These are phyloP conservation scores for Saccharomycopsis sp. DNA, from an alignment of 805 yeast genomes.

Conservation along the genomic window DNA sequence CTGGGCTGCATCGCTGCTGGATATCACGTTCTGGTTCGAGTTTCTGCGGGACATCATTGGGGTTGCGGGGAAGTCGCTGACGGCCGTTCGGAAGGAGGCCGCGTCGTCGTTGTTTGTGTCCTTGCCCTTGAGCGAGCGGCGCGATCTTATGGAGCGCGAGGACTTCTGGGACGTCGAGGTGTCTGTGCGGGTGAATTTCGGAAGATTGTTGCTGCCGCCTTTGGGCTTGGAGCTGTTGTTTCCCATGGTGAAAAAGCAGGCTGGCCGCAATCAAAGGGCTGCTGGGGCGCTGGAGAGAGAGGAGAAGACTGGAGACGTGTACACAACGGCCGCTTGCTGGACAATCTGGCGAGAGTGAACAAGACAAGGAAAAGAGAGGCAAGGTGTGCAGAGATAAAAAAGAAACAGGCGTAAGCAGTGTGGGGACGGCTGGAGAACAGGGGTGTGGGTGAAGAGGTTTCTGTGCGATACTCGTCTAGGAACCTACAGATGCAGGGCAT, in stretches of 20 bases:
- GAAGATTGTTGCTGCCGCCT: slow-evolving; percentile 24
- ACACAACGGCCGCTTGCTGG: too few relatives aligned
- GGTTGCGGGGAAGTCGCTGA: slow-evolving; percentile 18
- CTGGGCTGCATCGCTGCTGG: background rate
- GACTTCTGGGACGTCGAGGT: slow-evolving; percentile 45
- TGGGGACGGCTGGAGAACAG: too few relatives aligned
- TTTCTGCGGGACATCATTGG: slow-evolving; percentile 21
- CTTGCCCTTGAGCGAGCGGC: slow-evolving; percentile 27
- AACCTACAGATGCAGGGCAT: too few relatives aligned
- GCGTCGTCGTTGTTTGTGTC: slow-evolving; percentile 27
- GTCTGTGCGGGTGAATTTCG: slow-evolving; percentile 47
- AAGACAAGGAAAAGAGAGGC: too few relatives aligned
- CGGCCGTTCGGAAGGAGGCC: slow-evolving; percentile 29
- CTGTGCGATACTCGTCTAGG: too few relatives aligned
- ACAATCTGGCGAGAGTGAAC: too few relatives aligned
- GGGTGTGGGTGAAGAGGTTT: too few relatives aligned
- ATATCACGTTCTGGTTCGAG: slow-evolving; percentile 19
- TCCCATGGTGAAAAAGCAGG: slow-evolving; percentile 36
- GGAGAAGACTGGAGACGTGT: too few relatives aligned
- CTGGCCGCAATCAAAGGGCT: too few relatives aligned
- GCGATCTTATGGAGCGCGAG: slow-evolving; percentile 29
- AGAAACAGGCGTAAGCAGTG: too few relatives aligned
- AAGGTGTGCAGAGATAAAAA: too few relatives aligned
- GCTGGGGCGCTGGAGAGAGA: too few relatives aligned
- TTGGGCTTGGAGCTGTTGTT: slow-evolving; percentile 42